Evolutionary conservation across 2,329 filamentous ascomycete species (phyloP), one percentile per base, ranked within the genome.

Genomic region (Setomelanomma holmii): DNA sequence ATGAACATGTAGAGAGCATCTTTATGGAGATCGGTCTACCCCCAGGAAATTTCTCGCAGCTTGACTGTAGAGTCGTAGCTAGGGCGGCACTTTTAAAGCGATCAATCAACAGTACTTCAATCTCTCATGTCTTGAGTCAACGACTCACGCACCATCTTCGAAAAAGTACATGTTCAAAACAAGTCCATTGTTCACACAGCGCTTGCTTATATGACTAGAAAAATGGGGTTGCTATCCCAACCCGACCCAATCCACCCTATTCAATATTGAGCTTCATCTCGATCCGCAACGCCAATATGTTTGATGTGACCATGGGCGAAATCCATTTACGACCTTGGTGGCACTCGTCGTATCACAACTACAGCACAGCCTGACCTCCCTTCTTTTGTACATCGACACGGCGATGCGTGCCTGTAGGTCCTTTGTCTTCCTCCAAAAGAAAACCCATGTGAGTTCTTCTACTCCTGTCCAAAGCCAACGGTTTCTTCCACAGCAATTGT

Each of bases 401-500:
- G 14, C 16, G 8, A 17, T 7, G 34, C 14, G 12, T 17, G 34
- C 34, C 12, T 36, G 34, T 17, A 16, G 16, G 7, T 30, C 24
- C 24, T 12, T 12, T 30, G 6, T 6, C 24, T 30, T 12, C 24
- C 24, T 7, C 24, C 6, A 30, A n/a, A n/a, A n/a, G n/a, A n/a
- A n/a, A n/a, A n/a, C n/a, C n/a, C n/a, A n/a, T n/a, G n/a, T 3
- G 27, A 10, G 27, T 30, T 36, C 4, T 40, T 59, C 58, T 73
- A 99, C 80, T 99, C 95, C 80, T 99, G 95, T 61, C 95, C 95
- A 74, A 99, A 99, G 57, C 95, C 95, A 82, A 99, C 93, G 0
- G 95, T 99, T 80, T 99, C 95, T 79, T 99, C 95, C 49, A 99
- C 95, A 21, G 95, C 95, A 77, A 96, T 96, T 5, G 93, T 95